phyloP scores from a whole-genome alignment of 2,329 filamentous ascomycete species.

The Botrytis tulipae region DNA sequence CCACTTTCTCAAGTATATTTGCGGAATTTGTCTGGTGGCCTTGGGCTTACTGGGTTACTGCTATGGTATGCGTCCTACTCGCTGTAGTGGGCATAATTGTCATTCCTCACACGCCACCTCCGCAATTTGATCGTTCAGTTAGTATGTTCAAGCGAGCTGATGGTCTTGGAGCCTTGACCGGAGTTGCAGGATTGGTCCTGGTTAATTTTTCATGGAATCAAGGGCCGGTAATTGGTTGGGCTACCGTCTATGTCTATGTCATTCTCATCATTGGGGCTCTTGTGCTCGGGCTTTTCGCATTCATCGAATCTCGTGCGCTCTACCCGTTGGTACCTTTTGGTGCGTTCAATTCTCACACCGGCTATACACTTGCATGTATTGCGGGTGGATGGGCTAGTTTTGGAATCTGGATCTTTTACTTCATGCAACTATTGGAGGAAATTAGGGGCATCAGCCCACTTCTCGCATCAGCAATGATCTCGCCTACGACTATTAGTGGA shows the following conservation, averaged over 20 bases:
- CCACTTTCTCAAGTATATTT: conserved; percentile 44
- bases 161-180: conserved; percentile 45
- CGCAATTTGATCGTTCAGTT: conserved; percentile 36
- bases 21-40: conserved; percentile 48
- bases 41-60: conserved; percentile 49
- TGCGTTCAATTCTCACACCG: conserved; percentile 48
- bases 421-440: conserved; percentile 30
- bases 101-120: conserved; percentile 40
- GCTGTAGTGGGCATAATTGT: conserved; percentile 41
- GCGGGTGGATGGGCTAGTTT: conserved; percentile 34
- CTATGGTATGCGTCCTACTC: conserved; percentile 42
- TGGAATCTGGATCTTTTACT: conserved; percentile 36
- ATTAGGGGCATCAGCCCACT: conserved; percentile 38
- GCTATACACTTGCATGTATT: conserved; percentile 45
- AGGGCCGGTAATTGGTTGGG: conserved; percentile 33
- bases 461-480: conserved; percentile 35
- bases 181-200: conserved; percentile 51
- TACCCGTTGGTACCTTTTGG: conserved; percentile 58
- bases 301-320: conserved; percentile 47
- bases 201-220: conserved; percentile 56
- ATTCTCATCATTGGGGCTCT: conserved; percentile 57
- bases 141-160: conserved; percentile 40
- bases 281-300: conserved; percentile 54
- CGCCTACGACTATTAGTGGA: conserved; percentile 36
- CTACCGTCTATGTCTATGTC: conserved; percentile 38